Evolutionary conservation across 148 eudicot genomes (phyloP).

Genomic region (Vaccinium darrowii): DNA sequence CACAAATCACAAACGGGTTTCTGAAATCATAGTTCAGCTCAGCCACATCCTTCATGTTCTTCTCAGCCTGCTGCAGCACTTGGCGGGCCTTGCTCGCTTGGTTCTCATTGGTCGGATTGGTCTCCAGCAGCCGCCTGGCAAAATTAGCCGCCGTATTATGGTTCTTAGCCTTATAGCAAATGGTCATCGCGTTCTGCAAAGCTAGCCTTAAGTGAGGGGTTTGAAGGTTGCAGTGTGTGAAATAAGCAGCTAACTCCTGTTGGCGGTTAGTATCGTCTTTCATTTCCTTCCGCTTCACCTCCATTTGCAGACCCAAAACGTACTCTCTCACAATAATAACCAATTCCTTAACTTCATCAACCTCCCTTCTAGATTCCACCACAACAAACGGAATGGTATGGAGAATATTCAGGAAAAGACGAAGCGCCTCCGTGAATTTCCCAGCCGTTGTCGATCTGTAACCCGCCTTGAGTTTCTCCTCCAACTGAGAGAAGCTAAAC

Average conservation of each 20-base stretch:
- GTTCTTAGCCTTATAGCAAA: conserved; percentile 69
- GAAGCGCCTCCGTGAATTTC: conserved; percentile 76
- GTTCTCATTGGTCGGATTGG: conserved; percentile 66
- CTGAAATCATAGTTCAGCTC: conserved; percentile 91
- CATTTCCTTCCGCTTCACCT: conserved; percentile 70
- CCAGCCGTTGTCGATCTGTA: conserved; percentile 79
- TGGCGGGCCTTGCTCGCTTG: conserved; percentile 72
- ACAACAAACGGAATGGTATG: conserved; percentile 86
- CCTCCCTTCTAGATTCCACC: conserved; percentile 84
- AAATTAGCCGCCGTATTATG: conserved; percentile 72
- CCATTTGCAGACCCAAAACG: conserved; percentile 82
- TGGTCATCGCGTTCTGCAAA: conserved; percentile 65
- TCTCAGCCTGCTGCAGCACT: conserved; percentile 79
- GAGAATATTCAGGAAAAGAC: conserved; percentile 57
- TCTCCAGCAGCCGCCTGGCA: conserved; percentile 78
- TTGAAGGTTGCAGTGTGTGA: conserved; percentile 91
- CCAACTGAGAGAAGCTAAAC: conserved; percentile 71
- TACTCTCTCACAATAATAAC: conserved; percentile 76
- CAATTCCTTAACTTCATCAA: conserved; percentile 92
- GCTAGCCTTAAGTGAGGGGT: conserved; percentile 81
- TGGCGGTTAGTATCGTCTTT: conserved; percentile 71
- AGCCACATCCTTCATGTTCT: conserved; percentile 66
- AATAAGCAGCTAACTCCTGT: conserved; percentile 93
- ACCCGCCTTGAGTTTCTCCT: conserved; percentile 75
- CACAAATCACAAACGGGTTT: conserved; percentile 89